phyloP scores from a whole-genome alignment of 2,329 filamentous ascomycete species.

The Trichophaea hybrida region DNA sequence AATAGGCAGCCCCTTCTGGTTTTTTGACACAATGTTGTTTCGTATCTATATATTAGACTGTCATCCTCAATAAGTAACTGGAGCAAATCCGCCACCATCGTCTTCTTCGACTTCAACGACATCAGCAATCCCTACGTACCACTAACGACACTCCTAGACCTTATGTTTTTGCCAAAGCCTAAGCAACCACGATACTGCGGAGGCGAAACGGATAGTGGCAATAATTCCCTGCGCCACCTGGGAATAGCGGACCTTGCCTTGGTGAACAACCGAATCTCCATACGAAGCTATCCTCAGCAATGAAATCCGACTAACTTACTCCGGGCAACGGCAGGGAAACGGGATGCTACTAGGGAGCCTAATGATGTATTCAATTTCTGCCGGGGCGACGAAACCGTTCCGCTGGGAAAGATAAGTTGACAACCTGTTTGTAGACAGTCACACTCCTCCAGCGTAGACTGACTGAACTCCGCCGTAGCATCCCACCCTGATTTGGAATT shows the following conservation, averaged over 20 bases:
- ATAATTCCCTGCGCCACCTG: neutral
- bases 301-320: constrained; percentile 46
- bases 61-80: constrained; percentile 14
- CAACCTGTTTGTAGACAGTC: constrained; percentile 47
- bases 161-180: constrained; percentile 4
- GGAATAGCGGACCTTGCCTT: neutral
- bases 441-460: neutral
- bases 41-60: neutral
- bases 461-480: neutral
- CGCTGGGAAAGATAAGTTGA: constrained; percentile 37
- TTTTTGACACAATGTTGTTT: neutral
- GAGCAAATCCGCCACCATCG: neutral
- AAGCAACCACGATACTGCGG: constrained; percentile 34
- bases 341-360: constrained; percentile 45
- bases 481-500: constrained; percentile 34
- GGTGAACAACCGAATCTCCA: constrained; percentile 38
- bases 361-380: constrained; percentile 45
- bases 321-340: constrained; percentile 31
- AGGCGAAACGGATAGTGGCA: constrained; percentile 44
- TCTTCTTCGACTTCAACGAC: constrained; percentile 1
- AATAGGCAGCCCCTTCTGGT: neutral
- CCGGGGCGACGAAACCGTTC: constrained; percentile 41
- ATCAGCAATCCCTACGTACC: neutral
- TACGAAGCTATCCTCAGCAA: constrained; percentile 45
- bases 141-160: constrained; percentile 1